Evolutionary conservation across 2,329 filamentous ascomycete genomes (phyloP), one percentile per base, ranked within the genome.

Genomic region (Penicillium sp.): DNA sequence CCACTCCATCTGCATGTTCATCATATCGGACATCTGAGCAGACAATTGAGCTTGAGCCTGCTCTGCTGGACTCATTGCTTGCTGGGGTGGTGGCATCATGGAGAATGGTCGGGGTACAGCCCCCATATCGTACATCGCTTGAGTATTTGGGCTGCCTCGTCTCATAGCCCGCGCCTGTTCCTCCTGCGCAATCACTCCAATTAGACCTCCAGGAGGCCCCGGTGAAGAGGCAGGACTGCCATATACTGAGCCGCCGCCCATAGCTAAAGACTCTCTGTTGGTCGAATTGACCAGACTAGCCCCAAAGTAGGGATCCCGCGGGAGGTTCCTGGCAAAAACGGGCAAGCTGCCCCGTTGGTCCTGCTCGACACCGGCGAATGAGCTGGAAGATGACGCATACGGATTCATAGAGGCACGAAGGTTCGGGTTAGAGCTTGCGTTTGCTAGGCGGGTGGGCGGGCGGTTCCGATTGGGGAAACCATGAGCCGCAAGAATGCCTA

Each of bases 1-100:
- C 76, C 92, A 92, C 71, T 96, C 90, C 89, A 96, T 93, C 72
- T 96, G 91, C 88, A 95, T 91, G 70, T 92, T 89, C 89, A 93
- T 92, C 76, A 93, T 92, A 67, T 91, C 88, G 55, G 85, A 84
- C 90, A 93, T 93, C 69, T 93, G 89, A 68, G 91, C 88, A 7
- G 85, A 88, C 82, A 95, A 89, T 64, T 93, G 87, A 43, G 93
- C 82, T 66, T 93, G 90, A 27, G 87, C 87, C 70, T 90, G 88
- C 60, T 91, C 88, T 22, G 84, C 84, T 2, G 86, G 79, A 16
- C 83, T 84, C 45, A 87, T 66, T 63, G 70, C 70, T 13, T 64
- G 70, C 35, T 63, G 67, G 10, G 60, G 60, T 55, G 63, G 60
- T 5, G 62, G 63, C 59, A 74, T 73, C 62, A 73, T 72, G 2